Evolutionary conservation across 2,329 filamentous ascomycete genomes (phyloP), one percentile per base, ranked within the genome.

Genomic region (Penicillium sumatraense): DNA sequence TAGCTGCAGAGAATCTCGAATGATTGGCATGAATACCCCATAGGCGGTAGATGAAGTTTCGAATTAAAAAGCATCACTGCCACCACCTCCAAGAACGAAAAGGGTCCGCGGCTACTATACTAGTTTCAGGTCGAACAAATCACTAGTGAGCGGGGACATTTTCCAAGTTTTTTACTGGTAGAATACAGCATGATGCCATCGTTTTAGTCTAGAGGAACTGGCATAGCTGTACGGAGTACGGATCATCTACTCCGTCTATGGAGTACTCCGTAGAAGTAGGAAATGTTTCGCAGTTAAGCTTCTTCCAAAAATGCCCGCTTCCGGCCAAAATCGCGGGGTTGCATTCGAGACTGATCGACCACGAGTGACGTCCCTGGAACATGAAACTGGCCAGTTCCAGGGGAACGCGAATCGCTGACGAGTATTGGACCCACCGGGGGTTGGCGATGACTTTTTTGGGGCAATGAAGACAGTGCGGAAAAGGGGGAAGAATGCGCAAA

Each of bases 391-490:
- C 14, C 14, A 13, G 41, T 48, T 36, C 42, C 53, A 51, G 36
- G 47, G 42, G 48, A 20, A 44, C 36, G 40, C 51, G 49, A 58
- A 55, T 50, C 14, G 55, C 52, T 60, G 55, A 58, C 55, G 55
- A 58, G 35, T 48, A 21, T 31, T 23, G 26, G 58, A 50, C 52
- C 58, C 58, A 58, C 58, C 26, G 23, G 18, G 18, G 35, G 6
- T 45, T 26, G 13, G 23, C 9, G 33, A 45, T 24, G 38, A 21
- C 21, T 21, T 42, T 13, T 46, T 20, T 14, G 5, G 10, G 21
- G 20, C n/a, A 42, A 16, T 20, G 14, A 18, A 27, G 31, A 44
- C 24, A 10, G 21, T 26, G 46, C 16, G 27, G 20, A 44, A 44
- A 27, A 27, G 23, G 23, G 16, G 11, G 14, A 16, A 36, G n/a